These are phyloP conservation scores for Lathyrus aphaca DNA, from an alignment of 306 rosid species.

Conservation along the genomic window DNA sequence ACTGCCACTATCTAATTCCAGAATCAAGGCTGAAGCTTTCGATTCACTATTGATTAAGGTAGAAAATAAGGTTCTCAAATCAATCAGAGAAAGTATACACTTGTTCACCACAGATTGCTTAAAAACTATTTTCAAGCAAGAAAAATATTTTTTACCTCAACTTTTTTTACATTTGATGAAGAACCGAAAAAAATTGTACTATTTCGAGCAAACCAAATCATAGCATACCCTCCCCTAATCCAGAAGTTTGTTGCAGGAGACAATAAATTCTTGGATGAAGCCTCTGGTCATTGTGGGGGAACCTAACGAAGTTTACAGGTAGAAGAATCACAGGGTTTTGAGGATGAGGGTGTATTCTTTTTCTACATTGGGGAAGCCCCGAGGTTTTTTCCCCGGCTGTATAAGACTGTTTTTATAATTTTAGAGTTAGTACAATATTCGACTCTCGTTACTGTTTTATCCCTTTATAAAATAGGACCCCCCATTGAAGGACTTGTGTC, in stretches of 20 bases:
- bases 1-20: too few species aligned
- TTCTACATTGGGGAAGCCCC: constrained; percentile 72
- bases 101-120: too few species aligned
- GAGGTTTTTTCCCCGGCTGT: constrained; percentile 76
- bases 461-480: constrained; percentile 53
- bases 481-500: constrained; percentile 48
- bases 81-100: too few species aligned
- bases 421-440: constrained; percentile 57
- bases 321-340: constrained; percentile 61
- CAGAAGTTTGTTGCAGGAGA: constrained; percentile 41
- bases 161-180: too few species aligned
- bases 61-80: too few species aligned
- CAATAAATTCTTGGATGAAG: constrained; percentile 53
- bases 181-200: too few species aligned
- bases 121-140: too few species aligned
- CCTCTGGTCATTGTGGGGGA: constrained; percentile 50
- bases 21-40: too few species aligned
- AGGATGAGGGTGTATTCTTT: constrained; percentile 66
- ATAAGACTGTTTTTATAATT: constrained; percentile 70
- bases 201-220: too few species aligned
- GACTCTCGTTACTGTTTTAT: constrained; percentile 51
- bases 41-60: too few species aligned
- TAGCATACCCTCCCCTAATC: too few species aligned
- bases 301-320: constrained; percentile 50
- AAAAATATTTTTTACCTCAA: too few species aligned